Evolutionary conservation across 2,329 filamentous ascomycete species (phyloP).

Genomic region (Immersiporthe knoxdaviesiana): DNA sequence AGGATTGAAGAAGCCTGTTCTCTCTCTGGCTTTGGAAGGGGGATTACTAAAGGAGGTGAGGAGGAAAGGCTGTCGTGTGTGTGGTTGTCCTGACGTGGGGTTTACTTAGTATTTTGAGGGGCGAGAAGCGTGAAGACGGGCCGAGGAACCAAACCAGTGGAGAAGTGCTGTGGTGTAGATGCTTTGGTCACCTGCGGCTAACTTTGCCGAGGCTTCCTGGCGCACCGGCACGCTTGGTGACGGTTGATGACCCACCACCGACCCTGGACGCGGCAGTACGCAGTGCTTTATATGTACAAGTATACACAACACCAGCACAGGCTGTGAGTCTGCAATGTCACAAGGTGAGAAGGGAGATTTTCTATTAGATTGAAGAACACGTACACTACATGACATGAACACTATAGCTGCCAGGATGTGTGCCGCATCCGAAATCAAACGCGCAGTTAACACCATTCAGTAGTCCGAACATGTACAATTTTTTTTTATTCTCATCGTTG

Average conservation of each 20-base stretch:
- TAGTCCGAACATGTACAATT: neutral
- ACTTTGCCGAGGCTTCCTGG: conserved; percentile 18
- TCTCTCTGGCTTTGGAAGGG: neutral
- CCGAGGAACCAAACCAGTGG: conserved; percentile 14
- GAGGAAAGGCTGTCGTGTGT: neutral
- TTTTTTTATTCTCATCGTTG: neutral
- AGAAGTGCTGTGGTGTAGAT: neutral
- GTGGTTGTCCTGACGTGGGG: conserved; percentile 11
- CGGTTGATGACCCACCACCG: neutral
- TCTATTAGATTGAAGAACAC: conserved; percentile 15
- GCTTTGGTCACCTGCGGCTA: neutral
- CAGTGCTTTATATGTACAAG: neutral
- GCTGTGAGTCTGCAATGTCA: no score
- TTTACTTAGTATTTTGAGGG: conserved; percentile 5
- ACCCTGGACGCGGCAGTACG: neutral
- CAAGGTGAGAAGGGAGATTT: conserved; percentile 14
- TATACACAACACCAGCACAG: no score
- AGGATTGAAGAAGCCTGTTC: neutral
- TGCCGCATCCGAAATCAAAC: neutral
- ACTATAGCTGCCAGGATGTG: conserved; percentile 4
- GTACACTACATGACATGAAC: conserved; percentile 24
- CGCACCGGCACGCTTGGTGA: neutral
- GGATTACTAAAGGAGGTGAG: neutral
- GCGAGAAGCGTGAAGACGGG: conserved; percentile 5
- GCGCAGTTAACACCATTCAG: neutral